Base-by-base conservation (phyloP, 2,329 filamentous ascomycete genomes). In the Bertia moriformis region DNA sequence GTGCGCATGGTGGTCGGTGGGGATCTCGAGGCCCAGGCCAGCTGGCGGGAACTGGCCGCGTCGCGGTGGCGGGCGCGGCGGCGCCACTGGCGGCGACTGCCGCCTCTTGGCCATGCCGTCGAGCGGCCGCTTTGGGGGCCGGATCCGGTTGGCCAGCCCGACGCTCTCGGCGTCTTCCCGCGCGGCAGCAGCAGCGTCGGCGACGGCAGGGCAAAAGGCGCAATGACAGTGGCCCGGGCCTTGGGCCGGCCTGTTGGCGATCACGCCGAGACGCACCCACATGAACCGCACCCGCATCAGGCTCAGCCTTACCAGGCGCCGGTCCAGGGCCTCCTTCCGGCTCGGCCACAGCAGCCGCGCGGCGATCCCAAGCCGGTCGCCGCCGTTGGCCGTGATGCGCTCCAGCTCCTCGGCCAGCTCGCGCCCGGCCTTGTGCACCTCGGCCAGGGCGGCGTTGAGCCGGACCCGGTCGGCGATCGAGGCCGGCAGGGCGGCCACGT, bases 391-490 rank as follows among this genome's bases (percentile, higher is more conserved):
- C 15, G 70, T 52, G 39, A 78, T 51, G 19, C 52, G 49, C 53
- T 69, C 73, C 43, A 78, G 54, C 42, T 74, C 67, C 53, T 78
- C 72, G 49, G 73, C 66, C 56, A 80, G 50, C 47, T 76, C 72
- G 51, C 78, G 73, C 38, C 72, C 66, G 32, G 60, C 61, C 51
- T 63, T 69, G 52, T 77, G 73, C 42, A 79, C 78, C 55, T 79
- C 73, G 44, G 71, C 66, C 45, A 78, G 57, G 43, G 79, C 58
- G 32, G 65, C 63, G 43, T 60, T 63, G 30, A 80, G 63, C 38
- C 73, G 70, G 37, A 78, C 51, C 59, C 77, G 77, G 53, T 79
- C 74, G 45, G 78, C 73, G 19, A 78, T n/a, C n/a, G n/a, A 61
- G 30, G 68, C 67, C 50, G 63, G 63, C 29, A 78, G 64, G 42